Evolutionary conservation across 495 filamentous ascomycete species (phyloP).

Genomic region (Jackrogersella multiformis): DNA sequence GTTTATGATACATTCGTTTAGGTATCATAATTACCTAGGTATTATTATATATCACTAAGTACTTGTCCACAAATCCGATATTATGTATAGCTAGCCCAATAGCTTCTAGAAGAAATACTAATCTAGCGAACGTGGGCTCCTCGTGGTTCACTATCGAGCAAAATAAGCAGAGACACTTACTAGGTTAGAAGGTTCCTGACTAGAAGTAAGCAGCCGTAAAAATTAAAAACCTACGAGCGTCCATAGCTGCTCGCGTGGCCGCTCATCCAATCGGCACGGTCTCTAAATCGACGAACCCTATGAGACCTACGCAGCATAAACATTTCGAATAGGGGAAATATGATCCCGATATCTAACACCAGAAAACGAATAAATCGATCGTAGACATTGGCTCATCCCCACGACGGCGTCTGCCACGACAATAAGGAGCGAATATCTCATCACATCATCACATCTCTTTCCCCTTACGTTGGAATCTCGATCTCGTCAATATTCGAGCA

Average conservation of each 20-base stretch:
- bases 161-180: slow-evolving; percentile 11
- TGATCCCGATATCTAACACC: not conserved
- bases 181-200: no score
- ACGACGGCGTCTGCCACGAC: slow-evolving; percentile 7
- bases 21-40: no score
- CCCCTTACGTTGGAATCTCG: slow-evolving; percentile 25
- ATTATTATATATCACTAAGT: no score
- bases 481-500: not conserved
- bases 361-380: not conserved
- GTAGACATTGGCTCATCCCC: not conserved
- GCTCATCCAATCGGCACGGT: not conserved
- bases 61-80: no score
- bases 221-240: not conserved
- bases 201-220: not conserved
- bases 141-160: no score
- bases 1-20: no score
- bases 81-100: not conserved
- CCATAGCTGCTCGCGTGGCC: not conserved
- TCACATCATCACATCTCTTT: not conserved
- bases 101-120: not conserved
- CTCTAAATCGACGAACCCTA: slow-evolving; percentile 6
- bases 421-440: slow-evolving; percentile 5
- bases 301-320: not conserved
- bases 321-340: not conserved
- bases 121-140: slow-evolving; percentile 7